Conservation (phyloP, 306 rosid genomes). For the Pyrus betulifolia region DNA sequence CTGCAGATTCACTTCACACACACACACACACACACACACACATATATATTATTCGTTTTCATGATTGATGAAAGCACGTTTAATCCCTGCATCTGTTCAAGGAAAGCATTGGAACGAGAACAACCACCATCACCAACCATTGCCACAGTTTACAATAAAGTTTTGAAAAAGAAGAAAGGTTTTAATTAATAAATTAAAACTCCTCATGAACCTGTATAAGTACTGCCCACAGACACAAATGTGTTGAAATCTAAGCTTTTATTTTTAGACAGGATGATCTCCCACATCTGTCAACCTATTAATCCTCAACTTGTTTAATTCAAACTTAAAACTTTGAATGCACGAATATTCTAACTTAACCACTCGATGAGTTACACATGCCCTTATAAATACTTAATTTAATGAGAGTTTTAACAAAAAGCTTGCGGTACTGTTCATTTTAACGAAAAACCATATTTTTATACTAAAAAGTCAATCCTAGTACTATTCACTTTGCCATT, state of each 20-base stretch:
- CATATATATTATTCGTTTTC: neutral
- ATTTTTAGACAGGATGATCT: neutral
- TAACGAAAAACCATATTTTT: no score
- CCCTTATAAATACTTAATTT: no score
- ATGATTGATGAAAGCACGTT: conserved; percentile 1
- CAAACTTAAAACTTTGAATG: no score
- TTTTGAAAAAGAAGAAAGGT: neutral
- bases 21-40: no score
- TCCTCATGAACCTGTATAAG: neutral
- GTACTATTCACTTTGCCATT: no score
- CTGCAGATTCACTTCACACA: neutral
- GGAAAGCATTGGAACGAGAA: neutral
- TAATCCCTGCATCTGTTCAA: neutral
- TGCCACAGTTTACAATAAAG: neutral
- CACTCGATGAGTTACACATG: no score
- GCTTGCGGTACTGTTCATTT: no score
- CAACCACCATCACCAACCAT: neutral
- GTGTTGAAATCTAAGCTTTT: neutral
- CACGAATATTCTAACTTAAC: no score
- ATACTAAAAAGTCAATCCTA: no score
- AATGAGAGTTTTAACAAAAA: no score
- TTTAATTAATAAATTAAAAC: neutral
- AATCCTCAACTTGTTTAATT: no score
- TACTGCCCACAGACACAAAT: neutral
- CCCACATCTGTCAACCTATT: neutral